Evolutionary conservation across 805 yeast species (phyloP), one percentile per base, ranked within the genome.

Genomic region (Starmerella stigmatis): DNA sequence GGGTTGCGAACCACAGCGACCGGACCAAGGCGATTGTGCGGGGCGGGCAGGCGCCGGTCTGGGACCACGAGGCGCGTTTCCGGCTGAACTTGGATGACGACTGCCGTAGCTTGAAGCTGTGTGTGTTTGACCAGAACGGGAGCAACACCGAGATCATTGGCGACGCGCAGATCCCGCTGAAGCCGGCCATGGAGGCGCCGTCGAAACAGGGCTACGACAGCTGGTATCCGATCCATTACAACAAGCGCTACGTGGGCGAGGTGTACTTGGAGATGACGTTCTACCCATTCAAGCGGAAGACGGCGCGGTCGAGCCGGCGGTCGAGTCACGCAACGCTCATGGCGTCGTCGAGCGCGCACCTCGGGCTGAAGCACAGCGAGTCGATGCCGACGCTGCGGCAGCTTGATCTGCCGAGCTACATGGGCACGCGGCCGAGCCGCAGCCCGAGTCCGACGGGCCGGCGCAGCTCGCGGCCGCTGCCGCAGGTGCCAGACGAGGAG

Each of bases 41-140:
- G 53, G 98, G 95, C 1, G 98, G 98, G 2, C 98, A 92, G 60
- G 81, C 84, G 4, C 98, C 98, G 1, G 74, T 70, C 17, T 92
- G 96, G 85, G 67, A 64, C 48, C 61, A 63, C 37, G 67, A 64
- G 47, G 58, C 57, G 17, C 54, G 67, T n/a, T 64, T 61, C 54
- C 50, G 54, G 22, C 52, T 64, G 25, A 23, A 37, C 23, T 50
- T 50, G 21, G 56, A 54, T 17, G 48, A 50, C 16, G 68, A 64
- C 22, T 76, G 72, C 41, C 81, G 86, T 1, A 49, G 70, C 0
- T 61, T 92, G 65, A 76, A 76, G 49, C 67, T 92, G 2, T 84
- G 83, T 30, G 78, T 86, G 1, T 74, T 86, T 52, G 94, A 89
- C 60, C 94, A 86, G 60, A 78, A 81, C 16, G 86, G 85, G 57